Base-by-base conservation (phyloP, 345 rosid species). In the Salix dunnii region DNA sequence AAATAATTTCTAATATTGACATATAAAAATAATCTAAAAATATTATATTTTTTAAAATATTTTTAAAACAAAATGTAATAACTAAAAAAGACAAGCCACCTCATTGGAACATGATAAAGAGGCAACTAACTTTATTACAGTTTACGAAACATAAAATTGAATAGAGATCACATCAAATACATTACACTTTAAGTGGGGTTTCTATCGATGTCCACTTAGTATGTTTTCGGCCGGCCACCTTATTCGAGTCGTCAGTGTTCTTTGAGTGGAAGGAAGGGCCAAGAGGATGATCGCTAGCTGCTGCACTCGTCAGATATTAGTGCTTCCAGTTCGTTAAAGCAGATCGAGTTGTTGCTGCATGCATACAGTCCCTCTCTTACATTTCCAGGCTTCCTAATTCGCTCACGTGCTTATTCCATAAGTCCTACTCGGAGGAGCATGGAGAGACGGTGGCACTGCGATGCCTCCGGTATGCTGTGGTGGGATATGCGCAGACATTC, bases 261-360 rank as follows among this genome's bases (percentile, higher is more conserved):
- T 78, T 91, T 91, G 86, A 83, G 70, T 69, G 58, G 80, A 61
- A 80, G 88, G 88, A 89, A 91, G 86, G 89, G 97, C 81, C 94
- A 88, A 83, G 84, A 80, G 81, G 64, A 82, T 73, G 68, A 83
- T 63, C 63, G n/a, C n/a, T n/a, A n/a, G 62, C 63, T 85, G 77
- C 63, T 80, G 79, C 64, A 73, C 68, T 67, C 68, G 61, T 80
- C 82, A 80, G 77, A 78, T 23, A 53, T 61, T 85, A 88, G 86
- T 89, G 92, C 84, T 70, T 40, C 68, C 80, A 77, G 87, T 91
- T 91, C 71, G 93, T 88, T 91, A 91, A 89, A 91, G 90, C 86
- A 78, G 70, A 27, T 6, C 8, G 2, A 5, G 20, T 18, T 33
- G 48, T n/a, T 33, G 12, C 43, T 33, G n/a, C 43, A 12, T 66